Base-by-base conservation (phyloP, 2,329 filamentous ascomycete genomes). In the Pseudogymnoascus sp. region DNA sequence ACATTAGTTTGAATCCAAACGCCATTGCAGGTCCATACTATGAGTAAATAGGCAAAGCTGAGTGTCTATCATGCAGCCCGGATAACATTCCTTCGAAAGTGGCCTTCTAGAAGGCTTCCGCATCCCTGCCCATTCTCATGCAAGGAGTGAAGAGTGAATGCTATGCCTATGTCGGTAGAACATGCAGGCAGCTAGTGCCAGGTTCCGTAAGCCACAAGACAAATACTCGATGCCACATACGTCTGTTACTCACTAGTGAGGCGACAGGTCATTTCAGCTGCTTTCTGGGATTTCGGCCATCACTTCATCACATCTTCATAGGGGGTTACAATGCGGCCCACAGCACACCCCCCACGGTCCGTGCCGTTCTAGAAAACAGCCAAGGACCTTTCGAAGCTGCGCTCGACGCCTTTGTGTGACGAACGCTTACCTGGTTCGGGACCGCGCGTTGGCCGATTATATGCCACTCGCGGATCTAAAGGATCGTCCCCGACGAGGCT, bases 321-420 rank as follows among this genome's bases (percentile, higher is more conserved):
- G 28, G 2, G 43, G 15, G 9, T 14, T 33, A 20, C 28, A 14
- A 53, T 53, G 11, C 28, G 14, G 11, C 47, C n/a, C 47, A 33
- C 47, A 53, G 15, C 6, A 53, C 33, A n/a, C 28, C 28, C 47
- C 47, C 15, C 12, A 53, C 28, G 47, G 47, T 53, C 47, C 47
- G 47, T 53, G 47, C 47, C 47, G 47, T 53, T 53, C 28, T 20
- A 53, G 28, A 35, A 33, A 25, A 53, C 47, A 53, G 9, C 28
- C 47, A 53, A 53, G n/a, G 15, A 33, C 47, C n/a, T 53, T 30
- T 53, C 43, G 47, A 53, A 20, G 47, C 15, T 53, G 47, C 47
- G 28, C 35, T 43, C 39, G 39, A 25, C 6, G 12, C 20, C 18
- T 33, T 36, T 57, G 53, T 37, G 22, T 12, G 53, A 57, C 53